Evolutionary conservation across 495 filamentous ascomycete species (phyloP), one percentile per base, ranked within the genome.

Genomic region (Daldinia childiae): DNA sequence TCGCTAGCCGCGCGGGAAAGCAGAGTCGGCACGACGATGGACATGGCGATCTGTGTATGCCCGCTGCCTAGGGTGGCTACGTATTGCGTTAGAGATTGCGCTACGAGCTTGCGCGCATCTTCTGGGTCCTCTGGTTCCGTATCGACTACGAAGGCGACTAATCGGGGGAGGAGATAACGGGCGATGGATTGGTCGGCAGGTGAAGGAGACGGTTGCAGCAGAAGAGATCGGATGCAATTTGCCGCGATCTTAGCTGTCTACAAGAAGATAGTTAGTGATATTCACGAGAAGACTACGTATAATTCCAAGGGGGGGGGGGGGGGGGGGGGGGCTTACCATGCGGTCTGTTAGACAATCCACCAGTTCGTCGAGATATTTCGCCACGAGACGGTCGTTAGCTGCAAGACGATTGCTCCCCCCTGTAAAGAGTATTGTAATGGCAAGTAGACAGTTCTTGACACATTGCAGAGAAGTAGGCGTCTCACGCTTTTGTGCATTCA

Each of bases 371-470:
- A 96, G 83, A 62, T 92, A 90, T 21, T 84, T 84, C 8, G 79
- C 80, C 17, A 97, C 83, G 3, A 95, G 83, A 12, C 89, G 88
- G 69, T 97, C 93, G 60, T 83, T 86, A 1, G 92, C 87, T 1
- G 89, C 85, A 29, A 98, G 85, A 15, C 89, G 84, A 70, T 90
- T 91, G 32, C 88, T 84, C 34, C 91, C 91, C 32, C 90, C 89
- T 4, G 93, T 97, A 50, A 99, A 86, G 19, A 99, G 86, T 69
- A 99, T 91, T 2, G 96, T 96, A 54, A 90, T 88, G 0, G 92
- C 91, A 52, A 98, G 85, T 0, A 99, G 89, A 17, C 91, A 92
- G 72, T 98, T 98, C 81, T 95, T 98, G 70, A 97, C 94, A 73
- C 93, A 97, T 3, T 92, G 82, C 26, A 99, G 79, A 2, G 92